Evolutionary conservation across 1,284 basidiomycete species (phyloP).

Genomic region (Leccinum fuscescens): DNA sequence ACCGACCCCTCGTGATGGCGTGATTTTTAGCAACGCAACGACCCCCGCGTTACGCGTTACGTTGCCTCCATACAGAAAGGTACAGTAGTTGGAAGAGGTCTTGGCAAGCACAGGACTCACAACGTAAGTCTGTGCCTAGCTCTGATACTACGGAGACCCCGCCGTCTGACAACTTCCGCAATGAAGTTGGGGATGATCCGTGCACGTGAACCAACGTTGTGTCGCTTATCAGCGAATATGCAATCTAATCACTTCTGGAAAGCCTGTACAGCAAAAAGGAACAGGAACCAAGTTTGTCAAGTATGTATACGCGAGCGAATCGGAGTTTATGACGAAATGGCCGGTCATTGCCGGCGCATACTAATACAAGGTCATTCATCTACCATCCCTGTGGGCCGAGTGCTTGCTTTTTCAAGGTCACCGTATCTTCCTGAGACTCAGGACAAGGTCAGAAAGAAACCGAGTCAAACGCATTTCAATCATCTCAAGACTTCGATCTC

Average conservation of each 20-base stretch:
- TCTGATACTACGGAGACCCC: neutral
- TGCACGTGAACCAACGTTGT: no score
- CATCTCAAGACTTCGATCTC: neutral
- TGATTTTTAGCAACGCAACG: no score
- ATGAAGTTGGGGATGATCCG: neutral
- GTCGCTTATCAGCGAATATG: neutral
- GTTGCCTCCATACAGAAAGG: no score
- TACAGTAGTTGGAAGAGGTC: neutral
- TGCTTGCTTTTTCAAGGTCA: neutral
- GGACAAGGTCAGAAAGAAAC: neutral
- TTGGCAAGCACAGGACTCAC: neutral
- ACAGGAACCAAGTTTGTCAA: no score
- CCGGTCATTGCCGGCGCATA: neutral
- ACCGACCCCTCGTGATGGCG: no score
- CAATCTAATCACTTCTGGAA: neutral
- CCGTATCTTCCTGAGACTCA: conserved; percentile 13
- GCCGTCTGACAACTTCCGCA: neutral
- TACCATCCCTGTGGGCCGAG: neutral
- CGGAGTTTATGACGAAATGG: neutral
- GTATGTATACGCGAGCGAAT: neutral
- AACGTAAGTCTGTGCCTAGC: neutral
- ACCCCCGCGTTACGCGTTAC: no score
- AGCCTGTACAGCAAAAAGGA: no score
- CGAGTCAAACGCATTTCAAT: neutral
- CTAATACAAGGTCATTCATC: neutral